Evolutionary conservation across 2,329 filamentous ascomycete genomes (phyloP), one percentile per base, ranked within the genome.

Genomic region (Apiospora arundinis): DNA sequence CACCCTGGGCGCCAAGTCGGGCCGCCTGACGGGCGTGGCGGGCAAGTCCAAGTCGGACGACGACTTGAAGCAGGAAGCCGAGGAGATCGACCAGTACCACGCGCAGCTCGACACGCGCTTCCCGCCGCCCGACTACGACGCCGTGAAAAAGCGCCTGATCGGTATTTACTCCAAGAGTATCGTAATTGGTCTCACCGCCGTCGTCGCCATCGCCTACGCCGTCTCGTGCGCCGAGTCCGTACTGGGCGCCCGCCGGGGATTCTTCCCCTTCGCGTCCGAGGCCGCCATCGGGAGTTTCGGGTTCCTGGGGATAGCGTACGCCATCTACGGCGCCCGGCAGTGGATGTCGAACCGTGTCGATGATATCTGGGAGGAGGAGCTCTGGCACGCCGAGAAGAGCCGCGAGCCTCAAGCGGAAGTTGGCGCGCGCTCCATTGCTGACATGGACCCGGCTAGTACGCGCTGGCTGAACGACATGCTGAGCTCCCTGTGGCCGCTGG

Each of bases 311-410:
- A 11, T 69, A 4, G 48, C 37, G 25, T 69, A 69, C 14, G 67
- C 67, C 21, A 52, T 69, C 28, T 69, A 49, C 32, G 46, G 18
- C n/a, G 67, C 67, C 7, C 18, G 48, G 28, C 67, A 52, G n/a
- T 69, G 67, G 67, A 69, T 69, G 28, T 9, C 46, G 14, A 69
- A 69, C 21, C 67, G 67, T 9, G 23, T 69, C 32, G 46, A 69
- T n/a, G 67, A 49, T 3, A 69, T 69, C 28, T 69, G 67, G 67
- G 67, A 69, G 12, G 67, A 69, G n/a, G 67, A 69, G 46, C 46
- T 69, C 23, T 69, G 67, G 67, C 67, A 18, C 8, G 67, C 67
- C 46, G 37, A 69, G 42, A 56, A 28, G 67, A 18, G 18, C 14
- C 32, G n/a, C 4, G 40, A 9, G 40, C 65, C 40, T 7, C 40